phyloP scores from a whole-genome alignment of 2,329 filamentous ascomycete genomes.

The Davidsoniella australis region DNA sequence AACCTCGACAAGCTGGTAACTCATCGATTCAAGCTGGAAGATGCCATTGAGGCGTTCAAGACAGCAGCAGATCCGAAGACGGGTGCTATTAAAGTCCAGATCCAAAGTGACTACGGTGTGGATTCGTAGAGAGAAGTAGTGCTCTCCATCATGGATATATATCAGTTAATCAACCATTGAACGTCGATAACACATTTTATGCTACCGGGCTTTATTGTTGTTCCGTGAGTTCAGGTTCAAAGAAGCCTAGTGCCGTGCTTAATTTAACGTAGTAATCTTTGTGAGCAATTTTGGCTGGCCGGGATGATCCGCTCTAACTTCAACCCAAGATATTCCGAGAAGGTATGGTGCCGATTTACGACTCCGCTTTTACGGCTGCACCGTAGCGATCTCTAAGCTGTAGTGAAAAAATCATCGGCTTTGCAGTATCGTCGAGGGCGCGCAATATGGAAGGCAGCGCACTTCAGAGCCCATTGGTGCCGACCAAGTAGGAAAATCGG shows the following conservation, averaged over 20 bases:
- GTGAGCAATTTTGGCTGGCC: not conserved
- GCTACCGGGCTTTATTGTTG: no score
- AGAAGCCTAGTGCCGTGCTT: not conserved
- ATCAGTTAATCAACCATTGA: no score
- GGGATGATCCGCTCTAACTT: slow-evolving; percentile 6
- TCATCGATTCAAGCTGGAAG: slow-evolving; percentile 70
- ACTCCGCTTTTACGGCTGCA: slow-evolving; percentile 1
- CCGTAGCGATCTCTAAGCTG: not conserved
- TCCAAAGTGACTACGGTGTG: slow-evolving; percentile 40
- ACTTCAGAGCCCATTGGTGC: no score
- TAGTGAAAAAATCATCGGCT: no score
- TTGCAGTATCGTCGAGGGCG: no score
- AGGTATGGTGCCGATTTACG: not conserved
- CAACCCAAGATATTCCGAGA: slow-evolving; percentile 9
- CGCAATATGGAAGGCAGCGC: no score
- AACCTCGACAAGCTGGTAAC: slow-evolving; percentile 71
- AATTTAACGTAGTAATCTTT: not conserved
- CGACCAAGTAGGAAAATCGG: no score
- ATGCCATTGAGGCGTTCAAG: slow-evolving; percentile 78
- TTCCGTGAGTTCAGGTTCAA: not conserved
- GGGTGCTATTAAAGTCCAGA: slow-evolving; percentile 95
- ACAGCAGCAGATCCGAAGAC: slow-evolving; percentile 76
- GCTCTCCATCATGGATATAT: no score
- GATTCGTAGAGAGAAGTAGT: slow-evolving; percentile 1
- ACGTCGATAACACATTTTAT: no score